Base-by-base conservation (phyloP, 805 yeast genomes). In the Candida xyloterini region DNA sequence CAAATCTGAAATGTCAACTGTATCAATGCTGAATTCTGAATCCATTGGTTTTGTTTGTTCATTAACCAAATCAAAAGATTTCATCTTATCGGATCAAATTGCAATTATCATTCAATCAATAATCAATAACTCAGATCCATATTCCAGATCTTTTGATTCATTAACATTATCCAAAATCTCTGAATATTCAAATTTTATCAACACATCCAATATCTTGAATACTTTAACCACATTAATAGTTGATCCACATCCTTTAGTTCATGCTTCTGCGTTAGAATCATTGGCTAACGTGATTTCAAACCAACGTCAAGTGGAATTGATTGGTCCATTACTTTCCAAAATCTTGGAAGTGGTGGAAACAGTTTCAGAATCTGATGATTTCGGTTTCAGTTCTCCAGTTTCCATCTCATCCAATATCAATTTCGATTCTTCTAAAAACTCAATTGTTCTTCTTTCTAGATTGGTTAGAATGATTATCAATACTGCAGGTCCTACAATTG, bases 161-260 rank as follows among this genome's bases (percentile, higher is more conserved):
- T 52, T 76, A 26, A 59, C 78, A 0, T 52, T 84, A 22, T 47
- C 63, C 2, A 48, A 50, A 16, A 50, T 62, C 24, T 52, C 57
- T 1, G 49, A 55, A 31, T 53, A 47, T 40, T 50, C 62, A 7
- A 46, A 44, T 25, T 37, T 56, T 16, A 38, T 47, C 16, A 55
- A 79, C 7, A 59, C 73, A 3, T 67, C 69, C 23, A 55, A 74
- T 4, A 73, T 82, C 3, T 67, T 73, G 41, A 79, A 78, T 25
- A 78, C 87, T 4, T 54, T 80, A 2, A 59, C 72, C 27, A 79
- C 84, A 11, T 67, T 91, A 21, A 59, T 81, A 4, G 65, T 65
- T 15, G 98, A 91, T 59, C 90, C 96, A 0, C 91, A 90, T 56
- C 96, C 96, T 0, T 65, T 77, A 1, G 89, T 93, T 13, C 90